Evolutionary conservation across 108 stramenopile genomes (phyloP).

Genomic region (Fragilaria crotonensis): DNA sequence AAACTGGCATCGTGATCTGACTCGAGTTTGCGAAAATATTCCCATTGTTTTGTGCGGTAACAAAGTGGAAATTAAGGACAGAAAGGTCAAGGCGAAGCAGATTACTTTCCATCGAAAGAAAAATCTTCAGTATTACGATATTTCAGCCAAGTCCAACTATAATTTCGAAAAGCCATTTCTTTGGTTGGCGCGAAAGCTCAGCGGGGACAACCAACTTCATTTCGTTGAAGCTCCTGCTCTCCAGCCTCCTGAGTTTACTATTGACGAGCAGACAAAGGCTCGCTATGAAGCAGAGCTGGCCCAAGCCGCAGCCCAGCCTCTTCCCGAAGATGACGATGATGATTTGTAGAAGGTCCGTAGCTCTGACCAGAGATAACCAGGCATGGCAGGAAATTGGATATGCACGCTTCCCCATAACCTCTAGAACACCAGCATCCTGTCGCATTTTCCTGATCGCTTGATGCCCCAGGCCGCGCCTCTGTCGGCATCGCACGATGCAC

Average conservation of each 20-base stretch:
- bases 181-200: slow-evolving; percentile 71
- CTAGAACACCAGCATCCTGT: too few species aligned
- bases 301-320: slow-evolving; percentile 85
- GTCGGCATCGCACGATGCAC: too few species aligned
- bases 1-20: slow-evolving; percentile 73
- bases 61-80: slow-evolving; percentile 84
- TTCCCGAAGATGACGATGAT: slow-evolving; percentile 96
- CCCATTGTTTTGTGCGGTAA: slow-evolving; percentile 83
- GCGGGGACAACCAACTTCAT: slow-evolving; percentile 60
- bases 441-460: too few species aligned
- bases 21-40: slow-evolving; percentile 80
- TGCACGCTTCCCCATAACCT: too few species aligned
- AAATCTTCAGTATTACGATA: slow-evolving; percentile 81
- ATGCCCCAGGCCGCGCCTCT: too few species aligned
- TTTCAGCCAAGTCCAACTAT: slow-evolving; percentile 83
- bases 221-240: slow-evolving; percentile 89
- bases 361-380: too few species aligned
- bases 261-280: slow-evolving; percentile 86
- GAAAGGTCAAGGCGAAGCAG: slow-evolving; percentile 81
- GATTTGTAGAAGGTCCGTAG: too few species aligned
- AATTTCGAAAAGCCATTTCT: slow-evolving; percentile 87
- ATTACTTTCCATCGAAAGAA: slow-evolving; percentile 83
- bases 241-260: slow-evolving; percentile 79
- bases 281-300: slow-evolving; percentile 84
- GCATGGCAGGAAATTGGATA: too few species aligned